Evolutionary conservation across 768 basidiomycete species (phyloP).

Genomic region (Boletus rubroflammeus): DNA sequence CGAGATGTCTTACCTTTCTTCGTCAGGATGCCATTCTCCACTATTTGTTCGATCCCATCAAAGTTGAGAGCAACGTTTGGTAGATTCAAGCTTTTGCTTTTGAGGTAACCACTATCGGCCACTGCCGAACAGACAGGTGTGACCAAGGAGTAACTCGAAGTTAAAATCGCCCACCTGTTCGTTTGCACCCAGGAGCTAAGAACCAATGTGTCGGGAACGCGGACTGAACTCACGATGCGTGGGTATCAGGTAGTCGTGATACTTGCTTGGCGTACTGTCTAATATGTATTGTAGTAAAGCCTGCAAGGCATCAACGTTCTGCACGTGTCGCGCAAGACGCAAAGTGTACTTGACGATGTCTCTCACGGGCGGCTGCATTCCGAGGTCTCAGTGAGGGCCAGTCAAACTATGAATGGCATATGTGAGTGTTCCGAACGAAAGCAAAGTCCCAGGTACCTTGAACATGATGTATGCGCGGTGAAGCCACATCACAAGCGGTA

Average conservation of each 20-base stretch:
- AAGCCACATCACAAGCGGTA: conserved; percentile 48
- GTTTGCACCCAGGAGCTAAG: conserved; percentile 59
- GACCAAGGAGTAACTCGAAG: not conserved
- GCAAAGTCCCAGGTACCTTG: conserved; percentile 28
- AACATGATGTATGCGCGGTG: conserved; percentile 53
- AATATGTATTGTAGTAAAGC: conserved; percentile 44
- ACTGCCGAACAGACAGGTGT: conserved; percentile 9
- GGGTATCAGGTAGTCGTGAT: conserved; percentile 47
- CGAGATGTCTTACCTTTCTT: conserved; percentile 14
- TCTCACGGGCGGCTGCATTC: conserved; percentile 9
- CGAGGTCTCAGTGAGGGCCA: conserved; percentile 13
- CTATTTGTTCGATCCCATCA: conserved; percentile 20
- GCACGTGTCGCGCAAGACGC: too few species aligned
- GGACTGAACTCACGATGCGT: conserved; percentile 40
- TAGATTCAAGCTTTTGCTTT: conserved; percentile 16
- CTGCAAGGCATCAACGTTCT: conserved; percentile 25
- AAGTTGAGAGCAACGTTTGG: conserved; percentile 26
- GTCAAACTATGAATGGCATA: conserved; percentile 15
- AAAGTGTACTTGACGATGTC: conserved; percentile 9
- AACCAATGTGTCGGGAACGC: not conserved
- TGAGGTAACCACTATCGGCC: conserved; percentile 28
- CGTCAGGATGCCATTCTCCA: conserved; percentile 22
- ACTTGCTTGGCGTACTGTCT: conserved; percentile 45
- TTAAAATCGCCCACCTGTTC: conserved; percentile 29
- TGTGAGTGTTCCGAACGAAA: not conserved